Evolutionary conservation across 139 green algal genomes (phyloP).

Genomic region (Coelastrella sp.): DNA sequence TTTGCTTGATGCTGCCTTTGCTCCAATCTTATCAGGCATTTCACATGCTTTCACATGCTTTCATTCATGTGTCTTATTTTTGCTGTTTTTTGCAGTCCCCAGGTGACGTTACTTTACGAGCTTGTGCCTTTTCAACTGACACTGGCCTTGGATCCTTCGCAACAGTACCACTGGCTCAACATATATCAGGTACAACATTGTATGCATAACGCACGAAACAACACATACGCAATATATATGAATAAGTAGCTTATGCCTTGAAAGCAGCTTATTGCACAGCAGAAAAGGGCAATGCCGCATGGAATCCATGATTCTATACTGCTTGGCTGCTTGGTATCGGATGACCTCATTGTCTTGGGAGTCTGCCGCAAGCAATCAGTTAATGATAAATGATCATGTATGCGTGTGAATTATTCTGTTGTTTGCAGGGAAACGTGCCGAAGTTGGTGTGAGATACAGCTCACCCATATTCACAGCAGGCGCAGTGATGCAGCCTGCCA

Average conservation of each 20-base stretch:
- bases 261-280: background rate
- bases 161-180: slow-evolving; percentile 56
- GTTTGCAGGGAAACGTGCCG: slow-evolving; percentile 30
- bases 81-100: background rate
- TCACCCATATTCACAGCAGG: slow-evolving; percentile 54
- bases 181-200: slow-evolving; percentile 14
- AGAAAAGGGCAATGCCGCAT: background rate
- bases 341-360: no score
- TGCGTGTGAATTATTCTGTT: background rate
- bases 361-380: background rate
- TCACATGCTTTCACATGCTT: no score
- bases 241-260: background rate
- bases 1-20: no score
- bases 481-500: slow-evolving; percentile 51
- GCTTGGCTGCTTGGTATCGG: background rate
- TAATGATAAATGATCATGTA: background rate
- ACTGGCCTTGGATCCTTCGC: slow-evolving; percentile 62
- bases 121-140: slow-evolving; percentile 65
- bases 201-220: background rate
- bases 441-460: slow-evolving; percentile 75
- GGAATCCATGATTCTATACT: background rate
- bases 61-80: background rate
- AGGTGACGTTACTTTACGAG: slow-evolving; percentile 55
- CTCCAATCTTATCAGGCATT: background rate
- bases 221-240: background rate